Evolutionary conservation across 2,329 filamentous ascomycete genomes (phyloP).

Genomic region (Monilinia laxa): DNA sequence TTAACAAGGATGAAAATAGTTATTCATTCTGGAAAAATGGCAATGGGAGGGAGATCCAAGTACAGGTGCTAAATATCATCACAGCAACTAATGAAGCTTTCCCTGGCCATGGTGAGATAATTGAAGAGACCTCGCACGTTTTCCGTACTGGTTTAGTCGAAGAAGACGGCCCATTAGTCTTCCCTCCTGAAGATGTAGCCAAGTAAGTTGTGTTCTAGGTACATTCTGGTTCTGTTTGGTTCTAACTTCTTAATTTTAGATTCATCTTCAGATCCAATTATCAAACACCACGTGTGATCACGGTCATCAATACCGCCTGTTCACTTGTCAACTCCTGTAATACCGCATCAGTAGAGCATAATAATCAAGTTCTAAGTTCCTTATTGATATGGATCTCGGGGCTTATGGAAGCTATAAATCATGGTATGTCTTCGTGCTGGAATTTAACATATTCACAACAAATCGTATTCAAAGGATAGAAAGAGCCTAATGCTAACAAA

Average conservation of each 20-base stretch:
- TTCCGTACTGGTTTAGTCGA: slow-evolving; percentile 76
- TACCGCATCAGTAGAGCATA: slow-evolving; percentile 47
- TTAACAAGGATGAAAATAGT: slow-evolving; percentile 52
- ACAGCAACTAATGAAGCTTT: slow-evolving; percentile 54
- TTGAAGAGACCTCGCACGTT: slow-evolving; percentile 70
- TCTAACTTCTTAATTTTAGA: slow-evolving; percentile 2
- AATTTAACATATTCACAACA: background rate
- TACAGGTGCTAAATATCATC: slow-evolving; percentile 52
- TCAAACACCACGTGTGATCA: slow-evolving; percentile 65
- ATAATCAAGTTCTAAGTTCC: slow-evolving; percentile 50
- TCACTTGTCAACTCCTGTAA: slow-evolving; percentile 64
- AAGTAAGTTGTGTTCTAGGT: slow-evolving; percentile 37
- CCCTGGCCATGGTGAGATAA: slow-evolving; percentile 61
- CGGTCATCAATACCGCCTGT: slow-evolving; percentile 69
- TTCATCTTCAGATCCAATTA: slow-evolving; percentile 61
- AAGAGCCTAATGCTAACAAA: slow-evolving; percentile 19
- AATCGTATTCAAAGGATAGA: background rate
- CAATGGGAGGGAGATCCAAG: slow-evolving; percentile 51
- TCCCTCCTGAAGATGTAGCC: slow-evolving; percentile 64
- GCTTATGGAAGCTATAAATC: slow-evolving; percentile 60
- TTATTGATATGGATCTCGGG: slow-evolving; percentile 62
- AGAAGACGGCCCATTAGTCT: slow-evolving; percentile 73
- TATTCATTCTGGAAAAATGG: slow-evolving; percentile 50
- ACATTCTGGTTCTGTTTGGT: background rate
- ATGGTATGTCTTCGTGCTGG: slow-evolving; percentile 44